These are phyloP conservation scores for Fusarium sp. DNA, from an alignment of 2,329 filamentous ascomycete species.

Conservation along the genomic window DNA sequence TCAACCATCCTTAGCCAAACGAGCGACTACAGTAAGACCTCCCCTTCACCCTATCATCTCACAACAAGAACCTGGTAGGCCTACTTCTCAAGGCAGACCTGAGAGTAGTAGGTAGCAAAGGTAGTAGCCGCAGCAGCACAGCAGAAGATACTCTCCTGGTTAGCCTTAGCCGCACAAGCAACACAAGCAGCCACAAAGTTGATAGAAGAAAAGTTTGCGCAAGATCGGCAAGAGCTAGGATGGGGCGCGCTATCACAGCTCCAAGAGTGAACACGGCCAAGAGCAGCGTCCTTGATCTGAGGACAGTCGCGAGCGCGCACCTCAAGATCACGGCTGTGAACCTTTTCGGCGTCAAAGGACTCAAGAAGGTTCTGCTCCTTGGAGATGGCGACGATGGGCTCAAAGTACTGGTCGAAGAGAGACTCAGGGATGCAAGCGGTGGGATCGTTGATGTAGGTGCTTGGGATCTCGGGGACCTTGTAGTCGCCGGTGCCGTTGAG, in stretches of 20 bases:
- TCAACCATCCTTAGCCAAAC: not conserved
- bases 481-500: not conserved
- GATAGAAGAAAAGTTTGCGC: slow-evolving; percentile 8
- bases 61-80: rapidly evolving
- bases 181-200: slow-evolving; percentile 21
- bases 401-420: slow-evolving; percentile 23
- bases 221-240: slow-evolving; percentile 12
- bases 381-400: slow-evolving; percentile 19
- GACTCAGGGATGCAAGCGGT: slow-evolving; percentile 17
- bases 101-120: slow-evolving; percentile 22
- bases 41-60: rapidly evolving
- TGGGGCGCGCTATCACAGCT: slow-evolving; percentile 18
- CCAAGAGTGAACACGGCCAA: not conserved
- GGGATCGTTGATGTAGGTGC: slow-evolving; percentile 6
- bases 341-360: not conserved
- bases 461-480: slow-evolving; percentile 3
- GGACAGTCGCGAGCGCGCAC: slow-evolving; percentile 11
- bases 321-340: not conserved
- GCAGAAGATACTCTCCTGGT: slow-evolving; percentile 20
- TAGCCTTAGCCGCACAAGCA: slow-evolving; percentile 21
- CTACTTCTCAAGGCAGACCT: slow-evolving; percentile 22
- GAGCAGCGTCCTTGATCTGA: slow-evolving; percentile 8
- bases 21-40: not conserved
- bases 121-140: slow-evolving; percentile 19
- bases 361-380: slow-evolving; percentile 20